phyloP scores from a whole-genome alignment of 2,329 filamentous ascomycete species.

The Dactylellina haptotyla region DNA sequence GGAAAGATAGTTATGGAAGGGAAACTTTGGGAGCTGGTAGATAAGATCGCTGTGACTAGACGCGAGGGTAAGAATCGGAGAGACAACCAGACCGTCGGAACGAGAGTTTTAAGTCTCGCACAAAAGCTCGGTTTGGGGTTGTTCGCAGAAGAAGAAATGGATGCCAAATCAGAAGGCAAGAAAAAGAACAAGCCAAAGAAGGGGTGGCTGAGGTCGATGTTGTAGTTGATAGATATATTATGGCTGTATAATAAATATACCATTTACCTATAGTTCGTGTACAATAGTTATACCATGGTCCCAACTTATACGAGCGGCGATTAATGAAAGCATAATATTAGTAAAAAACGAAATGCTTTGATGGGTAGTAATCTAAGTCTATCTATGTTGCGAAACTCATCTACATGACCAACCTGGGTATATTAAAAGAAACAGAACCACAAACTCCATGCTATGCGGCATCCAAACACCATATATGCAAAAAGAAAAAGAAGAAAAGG shows the following conservation, averaged over 20 bases:
- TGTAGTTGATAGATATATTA: slow-evolving; percentile 21
- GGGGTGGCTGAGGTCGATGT: slow-evolving; percentile 47
- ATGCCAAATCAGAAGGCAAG: slow-evolving; percentile 33
- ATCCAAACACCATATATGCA: neutral
- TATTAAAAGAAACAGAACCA: neutral
- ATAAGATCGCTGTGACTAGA: slow-evolving; percentile 81
- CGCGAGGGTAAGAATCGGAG: slow-evolving; percentile 94
- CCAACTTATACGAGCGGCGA: neutral
- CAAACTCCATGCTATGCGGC: neutral
- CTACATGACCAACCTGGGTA: too few relatives aligned
- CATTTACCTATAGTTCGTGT: slow-evolving; percentile 30
- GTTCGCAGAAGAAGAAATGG: slow-evolving; percentile 69
- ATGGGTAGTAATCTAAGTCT: too few relatives aligned
- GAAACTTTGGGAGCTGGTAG: slow-evolving; percentile 88
- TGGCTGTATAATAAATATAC: slow-evolving; percentile 25
- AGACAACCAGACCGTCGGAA: slow-evolving; percentile 90
- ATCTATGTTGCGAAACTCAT: too few relatives aligned
- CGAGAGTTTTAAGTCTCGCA: slow-evolving; percentile 79
- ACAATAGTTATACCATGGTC: slow-evolving; percentile 24
- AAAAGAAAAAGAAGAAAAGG: neutral
- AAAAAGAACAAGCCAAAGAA: slow-evolving; percentile 46
- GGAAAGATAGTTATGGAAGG: slow-evolving; percentile 75
- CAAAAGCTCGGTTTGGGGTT: slow-evolving; percentile 77
- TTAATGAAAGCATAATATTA: slow-evolving; percentile 15
- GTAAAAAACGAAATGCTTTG: too few relatives aligned